Percentiles rank a stretch among this genome's conserved stretches.
Conservation (phyloP, 1,284 basidiomycete species). For the Serendipita sp. region DNA sequence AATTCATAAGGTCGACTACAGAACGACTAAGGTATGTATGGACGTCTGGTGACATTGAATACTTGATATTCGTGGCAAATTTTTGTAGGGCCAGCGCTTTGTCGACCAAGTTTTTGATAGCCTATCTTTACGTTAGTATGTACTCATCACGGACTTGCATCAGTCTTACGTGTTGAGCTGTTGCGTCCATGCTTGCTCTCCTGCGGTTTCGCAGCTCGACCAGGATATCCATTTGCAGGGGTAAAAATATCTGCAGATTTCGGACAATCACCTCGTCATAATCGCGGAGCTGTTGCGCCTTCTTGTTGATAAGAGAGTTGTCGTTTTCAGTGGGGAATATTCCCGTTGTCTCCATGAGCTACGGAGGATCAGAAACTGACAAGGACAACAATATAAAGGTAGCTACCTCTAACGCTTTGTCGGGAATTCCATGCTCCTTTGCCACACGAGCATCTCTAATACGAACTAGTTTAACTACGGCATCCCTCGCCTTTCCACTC, state of each 20-base stretch:
- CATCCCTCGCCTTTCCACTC: conserved; percentile 62
- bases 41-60: conserved; percentile 80
- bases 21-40: conserved; percentile 58
- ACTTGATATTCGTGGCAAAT: conserved; percentile 77
- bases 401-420: conserved; percentile 68
- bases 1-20: conserved; percentile 14
- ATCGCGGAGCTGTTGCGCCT: conserved; percentile 82
- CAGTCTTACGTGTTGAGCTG: conserved; percentile 50
- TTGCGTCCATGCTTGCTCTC: conserved; percentile 61
- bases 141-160: conserved; percentile 2
- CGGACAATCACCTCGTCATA: conserved; percentile 73
- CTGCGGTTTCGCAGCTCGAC: conserved; percentile 63
- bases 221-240: conserved; percentile 89
- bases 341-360: conserved; percentile 82
- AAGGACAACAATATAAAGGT: conserved; percentile 5
- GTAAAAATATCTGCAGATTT: conserved; percentile 80
- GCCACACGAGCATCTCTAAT: conserved; percentile 73
- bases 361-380: conserved; percentile 8
- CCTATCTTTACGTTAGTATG: conserved; percentile 7
- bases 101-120: conserved; percentile 30
- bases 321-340: conserved; percentile 83
- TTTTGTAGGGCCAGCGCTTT: conserved; percentile 46
- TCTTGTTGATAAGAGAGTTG: conserved; percentile 69
- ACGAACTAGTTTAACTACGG: conserved; percentile 62
- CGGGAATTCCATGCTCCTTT: conserved; percentile 58